Conservation (phyloP, 352 stramenopile species). For the Phytophthora foliorum region DNA sequence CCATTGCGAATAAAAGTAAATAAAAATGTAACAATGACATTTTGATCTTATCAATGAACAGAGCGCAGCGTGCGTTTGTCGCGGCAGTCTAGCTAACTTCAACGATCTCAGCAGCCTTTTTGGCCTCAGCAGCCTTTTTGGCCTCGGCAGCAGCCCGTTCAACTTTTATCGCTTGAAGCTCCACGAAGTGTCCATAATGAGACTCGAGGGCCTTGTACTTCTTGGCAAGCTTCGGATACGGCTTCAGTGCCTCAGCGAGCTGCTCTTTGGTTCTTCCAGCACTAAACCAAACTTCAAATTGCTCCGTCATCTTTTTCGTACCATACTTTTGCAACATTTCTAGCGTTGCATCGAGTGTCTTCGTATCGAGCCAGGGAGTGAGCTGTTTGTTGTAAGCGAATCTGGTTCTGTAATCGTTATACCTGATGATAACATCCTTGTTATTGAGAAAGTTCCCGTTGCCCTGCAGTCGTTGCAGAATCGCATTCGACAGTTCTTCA, state of each 20-base stretch:
- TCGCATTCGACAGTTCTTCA: background rate
- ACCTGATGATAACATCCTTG: slow-evolving; percentile 1
- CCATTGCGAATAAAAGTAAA: no score
- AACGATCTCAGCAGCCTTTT: background rate
- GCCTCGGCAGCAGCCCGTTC: background rate
- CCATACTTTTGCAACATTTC: background rate
- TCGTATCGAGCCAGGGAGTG: background rate
- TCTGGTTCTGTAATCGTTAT: slow-evolving; percentile 10
- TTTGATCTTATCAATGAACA: no score
- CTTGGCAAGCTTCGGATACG: background rate
- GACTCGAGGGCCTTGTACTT: background rate
- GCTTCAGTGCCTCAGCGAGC: background rate
- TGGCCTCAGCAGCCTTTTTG: background rate
- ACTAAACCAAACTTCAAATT: background rate
- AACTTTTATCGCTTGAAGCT: background rate
- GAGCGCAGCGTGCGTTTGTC: no score
- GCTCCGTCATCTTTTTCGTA: background rate
- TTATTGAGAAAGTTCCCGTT: slow-evolving; percentile 7
- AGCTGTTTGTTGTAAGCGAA: slow-evolving; percentile 2
- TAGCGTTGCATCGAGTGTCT: slow-evolving; percentile 4
- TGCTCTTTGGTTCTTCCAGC: background rate
- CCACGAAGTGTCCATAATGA: background rate
- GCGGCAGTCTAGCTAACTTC: no score
- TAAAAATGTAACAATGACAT: no score
- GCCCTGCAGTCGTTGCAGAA: background rate